Conservation (phyloP, 441 rosid species). For the Pelargonium myrrhifolium region DNA sequence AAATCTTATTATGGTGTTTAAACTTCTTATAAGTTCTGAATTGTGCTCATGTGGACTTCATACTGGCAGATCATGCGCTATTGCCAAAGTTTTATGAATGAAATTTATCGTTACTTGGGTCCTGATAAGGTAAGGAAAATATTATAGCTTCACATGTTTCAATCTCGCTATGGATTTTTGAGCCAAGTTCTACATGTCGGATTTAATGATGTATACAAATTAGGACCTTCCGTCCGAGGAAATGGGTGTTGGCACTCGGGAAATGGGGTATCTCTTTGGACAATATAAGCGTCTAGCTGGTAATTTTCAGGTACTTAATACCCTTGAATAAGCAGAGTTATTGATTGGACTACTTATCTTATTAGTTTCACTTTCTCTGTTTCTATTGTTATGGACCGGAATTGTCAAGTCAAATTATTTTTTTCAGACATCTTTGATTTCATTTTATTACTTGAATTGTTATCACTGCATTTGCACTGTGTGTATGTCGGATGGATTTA, state of each 20-base stretch:
- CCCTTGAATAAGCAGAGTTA: no score
- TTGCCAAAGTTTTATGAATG: conserved; percentile 98
- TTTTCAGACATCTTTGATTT: background rate
- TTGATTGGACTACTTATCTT: no score
- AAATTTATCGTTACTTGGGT: conserved; percentile 83
- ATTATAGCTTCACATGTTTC: conserved; percentile 6
- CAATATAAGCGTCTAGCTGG: conserved; percentile 94
- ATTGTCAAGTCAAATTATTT: background rate
- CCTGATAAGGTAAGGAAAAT: conserved; percentile 67
- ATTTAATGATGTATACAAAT: conserved; percentile 16
- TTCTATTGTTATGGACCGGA: background rate
- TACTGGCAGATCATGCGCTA: conserved; percentile 83
- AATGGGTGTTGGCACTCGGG: conserved; percentile 93
- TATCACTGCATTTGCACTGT: background rate
- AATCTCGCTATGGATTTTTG: conserved; percentile 4
- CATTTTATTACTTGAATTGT: background rate
- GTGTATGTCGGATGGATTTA: background rate
- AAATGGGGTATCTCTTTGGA: conserved; percentile 97
- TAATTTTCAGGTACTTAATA: conserved; percentile 73
- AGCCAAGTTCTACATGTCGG: conserved; percentile 11
- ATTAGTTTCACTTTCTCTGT: no score
- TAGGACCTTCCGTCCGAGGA: conserved; percentile 98
- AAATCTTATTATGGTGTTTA: conserved; percentile 14
- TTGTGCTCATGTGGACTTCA: conserved; percentile 23
- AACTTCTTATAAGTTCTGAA: conserved; percentile 21